Conservation (phyloP, 306 rosid genomes). For the Myrica gale region DNA sequence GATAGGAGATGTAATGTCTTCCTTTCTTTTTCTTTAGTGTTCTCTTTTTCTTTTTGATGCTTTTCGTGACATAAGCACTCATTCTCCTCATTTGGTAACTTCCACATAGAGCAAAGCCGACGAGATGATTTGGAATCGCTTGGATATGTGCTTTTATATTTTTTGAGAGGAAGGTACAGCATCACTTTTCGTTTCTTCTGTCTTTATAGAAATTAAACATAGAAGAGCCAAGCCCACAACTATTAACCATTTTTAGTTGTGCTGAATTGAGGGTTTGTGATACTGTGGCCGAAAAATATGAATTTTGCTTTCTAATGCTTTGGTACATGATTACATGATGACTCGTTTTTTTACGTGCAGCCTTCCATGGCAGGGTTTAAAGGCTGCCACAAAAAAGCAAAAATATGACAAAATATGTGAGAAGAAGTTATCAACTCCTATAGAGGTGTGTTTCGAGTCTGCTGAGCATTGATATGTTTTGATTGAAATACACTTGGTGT, state of each 20-base stretch:
- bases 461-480: conserved; percentile 21
- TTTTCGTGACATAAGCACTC: conserved; percentile 1
- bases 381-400: conserved; percentile 97
- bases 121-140: conserved; percentile 98
- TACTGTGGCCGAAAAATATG: background rate
- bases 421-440: conserved; percentile 93
- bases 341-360: conserved; percentile 40
- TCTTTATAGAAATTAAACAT: background rate
- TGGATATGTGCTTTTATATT: conserved; percentile 93
- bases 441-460: conserved; percentile 57
- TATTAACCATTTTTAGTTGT: background rate
- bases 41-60: background rate
- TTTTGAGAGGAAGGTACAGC: conserved; percentile 88
- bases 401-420: conserved; percentile 96
- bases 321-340: background rate
- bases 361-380: conserved; percentile 99
- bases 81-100: conserved; percentile 23
- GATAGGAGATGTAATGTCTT: conserved; percentile 31
- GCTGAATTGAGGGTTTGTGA: conserved; percentile 1
- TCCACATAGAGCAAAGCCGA: conserved; percentile 85
- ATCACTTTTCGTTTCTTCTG: conserved; percentile 24
- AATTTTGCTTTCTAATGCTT: background rate
- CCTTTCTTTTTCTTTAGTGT: background rate
- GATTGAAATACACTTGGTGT: conserved; percentile 7
- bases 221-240: background rate